phyloP scores from a whole-genome alignment of 805 yeast genomes.

The Pichia exigua region DNA sequence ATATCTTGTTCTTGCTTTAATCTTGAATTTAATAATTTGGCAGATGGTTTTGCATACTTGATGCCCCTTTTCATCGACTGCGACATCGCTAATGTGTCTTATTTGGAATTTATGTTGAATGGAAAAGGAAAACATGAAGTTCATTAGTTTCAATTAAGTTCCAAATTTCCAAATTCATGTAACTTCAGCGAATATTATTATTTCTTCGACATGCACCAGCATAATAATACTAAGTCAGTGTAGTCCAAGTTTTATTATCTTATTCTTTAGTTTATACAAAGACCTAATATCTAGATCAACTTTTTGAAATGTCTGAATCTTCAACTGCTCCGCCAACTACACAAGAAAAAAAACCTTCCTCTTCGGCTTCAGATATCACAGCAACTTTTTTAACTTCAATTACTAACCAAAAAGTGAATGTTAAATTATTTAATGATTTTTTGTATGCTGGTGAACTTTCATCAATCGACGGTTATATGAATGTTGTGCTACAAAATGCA shows the following conservation, averaged over 20 bases:
- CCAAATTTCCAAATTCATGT: neutral
- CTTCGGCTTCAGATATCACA: conserved; percentile 7
- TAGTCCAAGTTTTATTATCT: too few species aligned
- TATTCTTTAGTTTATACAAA: too few species aligned
- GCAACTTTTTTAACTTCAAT: conserved; percentile 62
- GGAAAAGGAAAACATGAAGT: neutral
- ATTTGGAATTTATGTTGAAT: neutral
- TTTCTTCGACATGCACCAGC: neutral
- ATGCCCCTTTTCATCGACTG: conserved; percentile 2
- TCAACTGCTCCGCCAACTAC: neutral
- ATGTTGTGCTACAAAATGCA: conserved; percentile 76
- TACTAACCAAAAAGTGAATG: conserved; percentile 72
- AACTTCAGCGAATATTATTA: neutral
- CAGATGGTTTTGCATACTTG: conserved; percentile 18
- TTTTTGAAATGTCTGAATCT: neutral
- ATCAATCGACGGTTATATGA: conserved; percentile 96
- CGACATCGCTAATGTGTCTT: neutral
- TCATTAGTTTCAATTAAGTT: neutral
- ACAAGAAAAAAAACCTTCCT: neutral
- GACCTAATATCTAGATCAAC: neutral
- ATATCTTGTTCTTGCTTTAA: conserved; percentile 23
- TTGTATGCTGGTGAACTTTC: conserved; percentile 61
- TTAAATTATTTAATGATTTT: conserved; percentile 80
- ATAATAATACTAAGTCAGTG: too few species aligned
- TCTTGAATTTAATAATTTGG: conserved; percentile 14